Percentiles rank a stretch among this genome's conserved stretches.
phyloP scores from a whole-genome alignment of 2,329 filamentous ascomycete species.

The Blastomyces parvus region DNA sequence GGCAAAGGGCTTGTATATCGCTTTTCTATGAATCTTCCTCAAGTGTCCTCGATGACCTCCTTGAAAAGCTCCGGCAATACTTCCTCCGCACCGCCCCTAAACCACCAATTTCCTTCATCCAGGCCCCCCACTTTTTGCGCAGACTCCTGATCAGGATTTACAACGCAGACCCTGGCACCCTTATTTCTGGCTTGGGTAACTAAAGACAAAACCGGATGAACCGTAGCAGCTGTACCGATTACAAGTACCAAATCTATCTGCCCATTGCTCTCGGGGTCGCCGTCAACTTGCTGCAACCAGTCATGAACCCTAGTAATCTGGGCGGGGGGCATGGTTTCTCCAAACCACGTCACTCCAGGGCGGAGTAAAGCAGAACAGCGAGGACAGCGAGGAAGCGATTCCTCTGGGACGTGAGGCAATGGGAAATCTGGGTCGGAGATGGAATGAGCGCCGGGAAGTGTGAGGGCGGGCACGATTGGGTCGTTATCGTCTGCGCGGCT shows the following conservation, averaged over 20 bases:
- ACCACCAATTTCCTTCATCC: slow-evolving; percentile 7
- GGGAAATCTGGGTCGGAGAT: slow-evolving; percentile 6
- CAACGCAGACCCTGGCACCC: slow-evolving; percentile 3
- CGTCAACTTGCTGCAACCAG: slow-evolving; percentile 2
- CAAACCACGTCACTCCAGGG: slow-evolving; percentile 3
- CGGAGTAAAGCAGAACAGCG: slow-evolving; percentile 4
- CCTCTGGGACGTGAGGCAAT: neutral
- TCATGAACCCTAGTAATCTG: neutral
- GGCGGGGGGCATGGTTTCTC: neutral
- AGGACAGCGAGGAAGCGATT: slow-evolving; percentile 4
- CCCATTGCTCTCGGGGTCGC: neutral
- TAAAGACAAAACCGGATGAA: slow-evolving; percentile 1
- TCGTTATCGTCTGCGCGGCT: neutral
- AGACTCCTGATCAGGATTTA: slow-evolving; percentile 1
- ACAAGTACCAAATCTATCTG: slow-evolving; percentile 3
- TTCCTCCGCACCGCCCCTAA: slow-evolving; percentile 2
- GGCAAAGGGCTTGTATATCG: neutral
- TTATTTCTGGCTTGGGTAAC: slow-evolving; percentile 1
- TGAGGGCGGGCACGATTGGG: slow-evolving; percentile 2
- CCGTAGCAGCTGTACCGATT: slow-evolving; percentile 4
- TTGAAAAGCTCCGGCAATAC: slow-evolving; percentile 4
- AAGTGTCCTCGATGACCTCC: neutral
- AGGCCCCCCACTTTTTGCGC: slow-evolving; percentile 1
- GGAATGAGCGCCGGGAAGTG: slow-evolving; percentile 1
- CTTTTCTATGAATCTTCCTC: neutral